These are phyloP conservation scores for Chlorella sorokiniana DNA, from an alignment of 139 green algal genomes.

Conservation along the genomic window DNA sequence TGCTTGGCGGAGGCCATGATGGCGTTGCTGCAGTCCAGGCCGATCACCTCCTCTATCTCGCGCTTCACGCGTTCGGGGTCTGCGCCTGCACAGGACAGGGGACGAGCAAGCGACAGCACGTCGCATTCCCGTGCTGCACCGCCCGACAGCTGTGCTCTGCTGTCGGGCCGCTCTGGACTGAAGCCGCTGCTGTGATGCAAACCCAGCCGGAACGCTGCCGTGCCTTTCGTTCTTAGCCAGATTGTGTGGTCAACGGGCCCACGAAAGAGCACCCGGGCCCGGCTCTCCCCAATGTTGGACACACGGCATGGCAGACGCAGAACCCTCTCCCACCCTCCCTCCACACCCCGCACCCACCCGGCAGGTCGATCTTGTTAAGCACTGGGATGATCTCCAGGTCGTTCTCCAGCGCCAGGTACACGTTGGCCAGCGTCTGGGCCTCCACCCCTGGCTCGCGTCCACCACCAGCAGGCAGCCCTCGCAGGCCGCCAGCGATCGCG, in stretches of 20 bases:
- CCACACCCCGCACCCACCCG: conserved; percentile 52
- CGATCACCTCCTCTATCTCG: conserved; percentile 97
- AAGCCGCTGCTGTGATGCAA: no score
- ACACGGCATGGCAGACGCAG: background rate
- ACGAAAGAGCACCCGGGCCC: no score
- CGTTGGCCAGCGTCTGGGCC: conserved; percentile 98
- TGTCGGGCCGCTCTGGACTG: no score
- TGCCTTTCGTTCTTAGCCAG: no score
- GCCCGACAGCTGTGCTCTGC: no score
- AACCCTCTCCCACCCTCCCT: background rate
- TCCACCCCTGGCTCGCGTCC: conserved; percentile 97
- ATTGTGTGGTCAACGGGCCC: no score
- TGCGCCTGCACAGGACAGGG: conserved; percentile 60
- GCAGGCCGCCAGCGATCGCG: conserved; percentile 91
- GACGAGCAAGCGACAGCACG: background rate
- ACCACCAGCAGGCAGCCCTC: conserved; percentile 98
- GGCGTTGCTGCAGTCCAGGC: conserved; percentile 86
- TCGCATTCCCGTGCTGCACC: background rate
- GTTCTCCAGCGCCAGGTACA: conserved; percentile 97
- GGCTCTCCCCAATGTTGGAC: no score
- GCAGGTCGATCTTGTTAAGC: conserved; percentile 99
- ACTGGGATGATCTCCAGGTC: conserved; percentile 96
- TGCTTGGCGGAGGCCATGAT: conserved; percentile 77
- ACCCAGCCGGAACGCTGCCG: no score
- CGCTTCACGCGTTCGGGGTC: conserved; percentile 88